Percentiles rank a stretch among this genome's conserved stretches.
Conservation (phyloP, 1,139 yeast species). For the Hansenula lynferdii region DNA sequence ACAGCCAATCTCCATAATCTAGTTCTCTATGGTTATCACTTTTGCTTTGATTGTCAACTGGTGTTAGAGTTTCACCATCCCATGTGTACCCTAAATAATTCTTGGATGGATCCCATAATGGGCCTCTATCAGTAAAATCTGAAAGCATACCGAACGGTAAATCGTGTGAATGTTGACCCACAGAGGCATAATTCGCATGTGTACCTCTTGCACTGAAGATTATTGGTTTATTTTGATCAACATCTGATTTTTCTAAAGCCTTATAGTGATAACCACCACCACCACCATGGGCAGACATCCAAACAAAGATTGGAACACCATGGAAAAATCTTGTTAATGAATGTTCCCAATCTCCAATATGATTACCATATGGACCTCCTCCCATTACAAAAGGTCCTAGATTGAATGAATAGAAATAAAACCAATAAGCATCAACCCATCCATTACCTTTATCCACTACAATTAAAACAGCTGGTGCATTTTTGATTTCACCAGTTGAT, state of each 20-base stretch:
- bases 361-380: constrained; percentile 94
- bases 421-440: constrained; percentile 90
- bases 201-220: constrained; percentile 93
- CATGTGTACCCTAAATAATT: constrained; percentile 79
- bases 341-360: constrained; percentile 98
- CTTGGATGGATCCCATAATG: constrained; percentile 87
- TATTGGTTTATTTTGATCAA: constrained; percentile 52
- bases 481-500: constrained; percentile 60
- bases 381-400: constrained; percentile 98
- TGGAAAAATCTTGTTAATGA: constrained; percentile 77
- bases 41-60: constrained; percentile 26
- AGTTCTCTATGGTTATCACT: constrained; percentile 48
- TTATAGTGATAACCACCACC: constrained; percentile 83
- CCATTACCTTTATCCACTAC: constrained; percentile 93
- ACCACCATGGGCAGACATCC: constrained; percentile 99
- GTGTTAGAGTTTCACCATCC: constrained; percentile 46
- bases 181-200: constrained; percentile 95
- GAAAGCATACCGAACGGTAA: constrained; percentile 78
- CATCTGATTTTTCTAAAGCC: constrained; percentile 65
- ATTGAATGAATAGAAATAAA: constrained; percentile 90
- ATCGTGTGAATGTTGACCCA: constrained; percentile 95
- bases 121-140: constrained; percentile 93
- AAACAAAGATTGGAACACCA: constrained; percentile 81
- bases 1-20: constrained; percentile 72
- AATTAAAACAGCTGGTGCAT: constrained; percentile 78